phyloP scores from a whole-genome alignment of 2,329 filamentous ascomycete species.

The Bipolaris gigantea region DNA sequence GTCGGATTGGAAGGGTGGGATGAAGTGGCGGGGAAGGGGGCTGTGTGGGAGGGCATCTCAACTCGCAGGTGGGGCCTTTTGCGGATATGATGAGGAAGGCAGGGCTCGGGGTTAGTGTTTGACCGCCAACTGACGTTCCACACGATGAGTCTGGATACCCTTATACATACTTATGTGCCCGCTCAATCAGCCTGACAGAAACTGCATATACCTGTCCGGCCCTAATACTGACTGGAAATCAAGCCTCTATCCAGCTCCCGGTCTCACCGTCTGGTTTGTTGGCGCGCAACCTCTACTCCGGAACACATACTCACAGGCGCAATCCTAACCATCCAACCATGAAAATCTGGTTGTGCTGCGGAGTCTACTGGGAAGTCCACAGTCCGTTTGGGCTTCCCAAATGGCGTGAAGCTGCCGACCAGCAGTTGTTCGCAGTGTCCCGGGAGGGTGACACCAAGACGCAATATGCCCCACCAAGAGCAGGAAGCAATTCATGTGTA shows the following conservation, averaged over 20 bases:
- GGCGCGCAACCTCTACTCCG: background rate
- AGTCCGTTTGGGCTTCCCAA: conserved; percentile 18
- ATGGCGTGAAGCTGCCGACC: conserved; percentile 13
- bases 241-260: background rate
- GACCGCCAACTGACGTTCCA: background rate
- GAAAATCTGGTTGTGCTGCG: conserved; percentile 27
- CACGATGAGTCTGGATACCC: background rate
- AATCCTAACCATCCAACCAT: conserved; percentile 1
- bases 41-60: conserved; percentile 24
- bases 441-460: conserved; percentile 8
- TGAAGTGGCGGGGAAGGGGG: conserved; percentile 13
- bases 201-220: background rate
- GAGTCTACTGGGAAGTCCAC: conserved; percentile 22
- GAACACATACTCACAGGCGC: background rate
- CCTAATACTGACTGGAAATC: too few relatives aligned
- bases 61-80: conserved; percentile 30
- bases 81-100: conserved; percentile 8
- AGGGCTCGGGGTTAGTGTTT: too few relatives aligned
- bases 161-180: background rate
- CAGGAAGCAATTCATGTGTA: too few relatives aligned
- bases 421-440: conserved; percentile 18
- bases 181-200: background rate
- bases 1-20: conserved; percentile 24
- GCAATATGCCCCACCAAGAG: conserved; percentile 10
- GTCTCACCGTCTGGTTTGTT: background rate